Evolutionary conservation across 345 rosid species (phyloP).

Genomic region (thale cress (Arabidopsis thaliana)): TAIR10.1 NC_003074.8:7039001-7039500

Average conservation of each 20-base stretch:
- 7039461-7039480: slow-evolving; percentile 67
- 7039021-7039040: slow-evolving; percentile 21
- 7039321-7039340: slow-evolving; percentile 67
- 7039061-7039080: slow-evolving; percentile 18
- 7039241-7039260: slow-evolving; percentile 79
- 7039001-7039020: slow-evolving; percentile 10
- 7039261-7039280: slow-evolving; percentile 76
- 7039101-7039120: neutral
- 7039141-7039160: slow-evolving; percentile 66
- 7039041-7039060: slow-evolving; percentile 15
- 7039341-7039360: slow-evolving; percentile 80
- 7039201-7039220: slow-evolving; percentile 54
- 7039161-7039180: slow-evolving; percentile 60
- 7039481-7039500: slow-evolving; percentile 65
- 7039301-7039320: slow-evolving; percentile 74
- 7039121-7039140: slow-evolving; percentile 36
- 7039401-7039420: slow-evolving; percentile 74
- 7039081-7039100: neutral
- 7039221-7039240: slow-evolving; percentile 84
- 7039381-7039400: slow-evolving; percentile 89
- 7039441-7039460: slow-evolving; percentile 67
- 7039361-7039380: slow-evolving; percentile 76
- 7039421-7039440: slow-evolving; percentile 84
- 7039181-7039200: slow-evolving; percentile 69
- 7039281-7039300: slow-evolving; percentile 77